Evolutionary conservation across 306 rosid genomes (phyloP), one percentile per base, ranked within the genome.

Genomic region (Ceratonia siliqua): DNA sequence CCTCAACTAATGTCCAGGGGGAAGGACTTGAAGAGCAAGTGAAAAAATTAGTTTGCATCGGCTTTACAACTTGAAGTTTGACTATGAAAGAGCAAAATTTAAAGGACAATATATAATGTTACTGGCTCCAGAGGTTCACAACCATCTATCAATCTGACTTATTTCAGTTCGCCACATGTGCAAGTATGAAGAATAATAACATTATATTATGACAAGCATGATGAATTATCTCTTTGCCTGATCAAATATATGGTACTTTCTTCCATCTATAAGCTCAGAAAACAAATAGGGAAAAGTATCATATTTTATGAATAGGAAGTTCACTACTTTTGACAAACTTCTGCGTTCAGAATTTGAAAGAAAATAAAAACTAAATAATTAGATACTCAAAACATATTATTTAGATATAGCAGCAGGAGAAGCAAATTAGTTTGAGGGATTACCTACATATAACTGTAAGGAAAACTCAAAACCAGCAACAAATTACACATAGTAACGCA

Each of bases 381-480:
- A 13, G 14, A 65, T 14, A 28, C 48, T 27, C 62, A n/a, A 72
- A 54, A 55, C 21, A 52, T 59, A 64, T 22, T 61, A 54, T 28
- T 9, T 14, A 10, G 66, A 17, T 76, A 21, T 35, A 32, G 18
- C 50, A 20, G 38, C 8, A 20, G 12, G 21, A 35, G 6, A 21
- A 21, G 43, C 50, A 63, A 63, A 27, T 32, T 62, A 58, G 42
- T 65, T 74, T 50, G 43, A 35, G 70, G 9, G 41, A 71, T 32
- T 57, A 67, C 71, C 57, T 58, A 21, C 67, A 67, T 28, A 62
- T 74, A 62, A 32, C 32, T 54, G 35, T 73, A 38, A 54, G 57
- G 49, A 52, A 77, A 14, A 17, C 64, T 71, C 33, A 58, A 75
- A 76, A 79, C 65, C 62, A 48, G 76, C 42, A 76, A 62, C 36